A percentile compares a stretch with the other conserved stretches of the same genome.
phyloP scores from a whole-genome alignment of 305 asterid species.

The Rubia occidens region DNA sequence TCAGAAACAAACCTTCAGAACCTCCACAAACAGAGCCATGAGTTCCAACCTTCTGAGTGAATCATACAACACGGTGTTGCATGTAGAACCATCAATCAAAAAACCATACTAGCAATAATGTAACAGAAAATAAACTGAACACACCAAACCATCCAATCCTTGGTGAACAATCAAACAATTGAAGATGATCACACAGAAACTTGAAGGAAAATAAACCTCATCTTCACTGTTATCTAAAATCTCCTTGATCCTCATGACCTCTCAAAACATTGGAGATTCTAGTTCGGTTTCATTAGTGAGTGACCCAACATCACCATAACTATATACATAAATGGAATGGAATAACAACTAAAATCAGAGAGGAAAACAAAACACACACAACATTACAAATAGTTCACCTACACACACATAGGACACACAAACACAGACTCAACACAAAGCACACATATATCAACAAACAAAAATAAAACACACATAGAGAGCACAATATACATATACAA shows the following conservation, averaged over 20 bases:
- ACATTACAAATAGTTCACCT: too few species aligned
- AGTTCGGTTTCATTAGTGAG: slow-evolving; percentile 79
- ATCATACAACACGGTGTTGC: slow-evolving; percentile 40
- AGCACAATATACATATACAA: too few species aligned
- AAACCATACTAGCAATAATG: neutral
- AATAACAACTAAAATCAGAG: neutral
- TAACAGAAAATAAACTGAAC: neutral
- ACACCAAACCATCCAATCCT: neutral
- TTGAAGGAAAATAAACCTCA: slow-evolving; percentile 36
- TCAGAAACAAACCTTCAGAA: slow-evolving; percentile 49
- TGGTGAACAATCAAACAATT: neutral
- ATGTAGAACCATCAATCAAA: slow-evolving; percentile 21
- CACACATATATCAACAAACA: too few species aligned
- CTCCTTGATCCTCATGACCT: slow-evolving; percentile 74
- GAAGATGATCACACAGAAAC: too few species aligned
- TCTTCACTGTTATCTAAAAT: slow-evolving; percentile 45
- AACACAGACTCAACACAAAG: too few species aligned
- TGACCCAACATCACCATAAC: slow-evolving; percentile 76
- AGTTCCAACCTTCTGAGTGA: slow-evolving; percentile 75
- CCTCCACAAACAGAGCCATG: slow-evolving; percentile 67
- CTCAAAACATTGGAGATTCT: slow-evolving; percentile 44
- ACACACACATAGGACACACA: too few species aligned
- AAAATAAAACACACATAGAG: too few species aligned
- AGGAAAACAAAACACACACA: too few species aligned
- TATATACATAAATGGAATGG: slow-evolving; percentile 12